Percentiles rank a stretch among this genome's conserved stretches.
Conservation (phyloP, 2,329 filamentous ascomycete genomes). For the Ophiosphaerella korrae region DNA sequence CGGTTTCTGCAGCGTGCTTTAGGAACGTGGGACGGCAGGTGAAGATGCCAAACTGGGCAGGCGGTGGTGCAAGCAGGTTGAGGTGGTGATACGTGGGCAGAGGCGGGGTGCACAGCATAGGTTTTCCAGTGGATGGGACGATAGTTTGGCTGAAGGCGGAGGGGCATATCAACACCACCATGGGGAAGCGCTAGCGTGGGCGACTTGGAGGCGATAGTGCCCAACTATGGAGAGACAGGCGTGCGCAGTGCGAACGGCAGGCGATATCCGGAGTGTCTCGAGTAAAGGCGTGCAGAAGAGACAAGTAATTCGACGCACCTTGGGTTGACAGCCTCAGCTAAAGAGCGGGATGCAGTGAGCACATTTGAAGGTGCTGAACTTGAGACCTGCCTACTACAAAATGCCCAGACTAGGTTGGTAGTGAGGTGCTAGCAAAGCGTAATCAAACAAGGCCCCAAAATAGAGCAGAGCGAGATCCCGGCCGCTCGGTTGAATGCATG, state of each 20-base stretch:
- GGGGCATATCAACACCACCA: no score
- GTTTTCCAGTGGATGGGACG: neutral
- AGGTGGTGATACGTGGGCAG: neutral
- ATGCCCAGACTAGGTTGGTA: neutral
- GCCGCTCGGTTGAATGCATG: constrained; percentile 35
- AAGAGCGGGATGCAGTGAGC: neutral
- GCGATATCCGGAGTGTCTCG: no score
- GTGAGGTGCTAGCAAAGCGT: neutral
- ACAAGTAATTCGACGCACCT: no score
- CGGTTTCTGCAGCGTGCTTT: constrained; percentile 10
- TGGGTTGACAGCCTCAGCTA: no score
- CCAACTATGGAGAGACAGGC: no score
- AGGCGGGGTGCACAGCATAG: no score
- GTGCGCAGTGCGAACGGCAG: no score
- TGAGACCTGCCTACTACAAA: neutral
- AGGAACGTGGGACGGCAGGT: constrained; percentile 11
- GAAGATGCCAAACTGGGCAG: neutral
- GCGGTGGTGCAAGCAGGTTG: neutral
- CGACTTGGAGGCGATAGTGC: no score
- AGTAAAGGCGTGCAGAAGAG: no score
- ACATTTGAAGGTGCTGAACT: neutral
- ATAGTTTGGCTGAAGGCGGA: no score
- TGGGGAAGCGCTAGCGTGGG: no score
- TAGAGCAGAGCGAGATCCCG: constrained; percentile 20
- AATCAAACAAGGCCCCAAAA: constrained; percentile 17